Evolutionary conservation across 768 basidiomycete species (phyloP).

Genomic region (Kwoniella sp.): DNA sequence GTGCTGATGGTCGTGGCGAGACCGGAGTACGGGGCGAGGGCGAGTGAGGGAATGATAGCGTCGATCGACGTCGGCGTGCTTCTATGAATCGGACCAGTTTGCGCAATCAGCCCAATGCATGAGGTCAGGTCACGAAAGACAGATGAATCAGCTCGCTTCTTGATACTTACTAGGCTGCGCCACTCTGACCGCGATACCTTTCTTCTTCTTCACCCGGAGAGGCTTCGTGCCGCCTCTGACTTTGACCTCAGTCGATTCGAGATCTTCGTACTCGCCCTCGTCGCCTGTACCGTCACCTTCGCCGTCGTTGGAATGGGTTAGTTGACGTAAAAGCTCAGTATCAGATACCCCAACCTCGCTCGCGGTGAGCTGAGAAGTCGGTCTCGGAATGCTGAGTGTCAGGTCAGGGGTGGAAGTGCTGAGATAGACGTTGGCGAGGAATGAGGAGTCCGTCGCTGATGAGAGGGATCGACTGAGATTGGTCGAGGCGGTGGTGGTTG

Average conservation of each 20-base stretch:
- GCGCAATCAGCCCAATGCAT: too few relatives aligned
- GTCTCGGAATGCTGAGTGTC: too few relatives aligned
- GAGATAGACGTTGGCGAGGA: conserved; percentile 10
- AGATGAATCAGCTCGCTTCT: too few relatives aligned
- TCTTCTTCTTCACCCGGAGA: conserved; percentile 37
- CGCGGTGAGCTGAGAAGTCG: too few relatives aligned
- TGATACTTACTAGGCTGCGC: conserved; percentile 33
- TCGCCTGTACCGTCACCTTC: too few relatives aligned
- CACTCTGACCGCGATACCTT: conserved; percentile 8
- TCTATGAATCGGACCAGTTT: conserved; percentile 2
- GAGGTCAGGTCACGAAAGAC: too few relatives aligned
- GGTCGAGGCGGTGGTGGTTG: neutral
- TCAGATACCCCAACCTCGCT: neutral
- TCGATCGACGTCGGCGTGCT: conserved; percentile 30
- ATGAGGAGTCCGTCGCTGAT: conserved; percentile 10
- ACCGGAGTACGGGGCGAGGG: conserved; percentile 27
- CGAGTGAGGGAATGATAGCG: conserved; percentile 31
- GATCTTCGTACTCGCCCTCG: conserved; percentile 14
- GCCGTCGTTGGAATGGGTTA: neutral
- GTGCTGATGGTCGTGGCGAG: conserved; percentile 13
- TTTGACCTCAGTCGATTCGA: neutral
- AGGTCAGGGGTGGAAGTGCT: neutral
- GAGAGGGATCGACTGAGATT: conserved; percentile 5
- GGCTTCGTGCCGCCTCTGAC: conserved; percentile 32
- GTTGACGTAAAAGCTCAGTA: neutral